Evolutionary conservation across 371 early-diverging fungal genomes (phyloP).

Genomic region (Mucor mucedo): DNA sequence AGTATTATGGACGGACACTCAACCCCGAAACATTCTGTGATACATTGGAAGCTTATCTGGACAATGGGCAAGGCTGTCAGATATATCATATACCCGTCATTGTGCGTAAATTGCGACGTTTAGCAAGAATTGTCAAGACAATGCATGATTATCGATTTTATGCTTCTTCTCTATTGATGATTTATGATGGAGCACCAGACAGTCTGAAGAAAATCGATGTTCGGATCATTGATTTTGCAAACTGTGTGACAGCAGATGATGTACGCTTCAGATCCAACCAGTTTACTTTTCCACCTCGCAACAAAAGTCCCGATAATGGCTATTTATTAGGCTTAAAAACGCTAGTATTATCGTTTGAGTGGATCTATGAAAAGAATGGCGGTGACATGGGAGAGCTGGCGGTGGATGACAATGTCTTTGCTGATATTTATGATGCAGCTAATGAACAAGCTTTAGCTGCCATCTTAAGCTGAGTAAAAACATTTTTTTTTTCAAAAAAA

Average conservation of each 20-base stretch:
- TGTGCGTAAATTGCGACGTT: constrained; percentile 69
- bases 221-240: constrained; percentile 94
- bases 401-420: constrained; percentile 34
- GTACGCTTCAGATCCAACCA: constrained; percentile 30
- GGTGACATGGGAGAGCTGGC: constrained; percentile 38
- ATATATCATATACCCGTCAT: constrained; percentile 83
- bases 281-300: constrained; percentile 70
- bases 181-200: constrained; percentile 46
- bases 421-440: constrained; percentile 36
- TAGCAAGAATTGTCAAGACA: constrained; percentile 73
- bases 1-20: constrained; percentile 92
- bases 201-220: constrained; percentile 66
- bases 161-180: constrained; percentile 79
- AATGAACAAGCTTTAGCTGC: constrained; percentile 21
- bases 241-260: constrained; percentile 62
- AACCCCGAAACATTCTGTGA: constrained; percentile 76
- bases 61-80: constrained; percentile 76
- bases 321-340: constrained; percentile 76
- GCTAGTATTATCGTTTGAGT: constrained; percentile 70
- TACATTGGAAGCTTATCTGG: constrained; percentile 81
- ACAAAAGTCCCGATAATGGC: constrained; percentile 73
- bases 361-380: constrained; percentile 58
- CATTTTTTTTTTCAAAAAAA: neutral
- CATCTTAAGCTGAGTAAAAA: neutral
- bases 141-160: constrained; percentile 89